These are phyloP conservation scores for Podospora didyma DNA, from an alignment of 495 filamentous ascomycete genomes.

Conservation along the genomic window DNA sequence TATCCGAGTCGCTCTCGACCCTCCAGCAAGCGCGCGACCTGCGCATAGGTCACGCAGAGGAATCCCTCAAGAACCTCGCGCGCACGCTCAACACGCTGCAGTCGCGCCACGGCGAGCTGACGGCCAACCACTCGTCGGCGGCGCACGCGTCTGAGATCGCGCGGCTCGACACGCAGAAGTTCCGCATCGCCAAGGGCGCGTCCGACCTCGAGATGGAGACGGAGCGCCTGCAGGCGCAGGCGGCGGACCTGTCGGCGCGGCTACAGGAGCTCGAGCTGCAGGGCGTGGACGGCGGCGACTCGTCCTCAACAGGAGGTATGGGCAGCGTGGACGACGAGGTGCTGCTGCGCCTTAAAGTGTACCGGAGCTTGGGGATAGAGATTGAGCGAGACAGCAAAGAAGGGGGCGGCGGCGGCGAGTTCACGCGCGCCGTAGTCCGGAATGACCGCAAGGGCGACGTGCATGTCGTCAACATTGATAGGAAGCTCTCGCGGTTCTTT, in stretches of 20 bases:
- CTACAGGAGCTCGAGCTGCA: slow-evolving; percentile 82
- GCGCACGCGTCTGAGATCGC: slow-evolving; percentile 78
- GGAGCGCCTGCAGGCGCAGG: slow-evolving; percentile 77
- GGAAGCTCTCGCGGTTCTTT: slow-evolving; percentile 85
- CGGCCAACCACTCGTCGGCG: slow-evolving; percentile 64
- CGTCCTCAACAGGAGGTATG: slow-evolving; percentile 11
- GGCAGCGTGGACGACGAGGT: slow-evolving; percentile 48
- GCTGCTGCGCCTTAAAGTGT: slow-evolving; percentile 79
- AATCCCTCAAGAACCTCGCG: slow-evolving; percentile 66
- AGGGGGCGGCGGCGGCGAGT: slow-evolving; percentile 67
- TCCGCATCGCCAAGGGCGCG: slow-evolving; percentile 83
- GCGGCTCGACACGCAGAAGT: slow-evolving; percentile 87
- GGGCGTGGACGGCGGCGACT: slow-evolving; percentile 58
- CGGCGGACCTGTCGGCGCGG: slow-evolving; percentile 68
- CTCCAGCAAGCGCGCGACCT: slow-evolving; percentile 75
- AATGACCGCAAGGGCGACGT: slow-evolving; percentile 87
- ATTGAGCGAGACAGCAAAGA: slow-evolving; percentile 71
- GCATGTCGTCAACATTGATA: slow-evolving; percentile 90
- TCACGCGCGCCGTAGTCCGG: slow-evolving; percentile 79
- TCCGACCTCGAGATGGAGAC: slow-evolving; percentile 88
- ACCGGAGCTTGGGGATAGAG: slow-evolving; percentile 85
- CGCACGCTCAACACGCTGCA: slow-evolving; percentile 66
- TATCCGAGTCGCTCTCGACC: slow-evolving; percentile 74
- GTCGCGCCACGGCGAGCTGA: slow-evolving; percentile 66
- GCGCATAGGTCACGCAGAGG: slow-evolving; percentile 67